A percentile compares a stretch with the other conserved stretches of the same genome.
Conservation (phyloP, 176 grass and related monocot species). For the Raddia guianensis region DNA sequence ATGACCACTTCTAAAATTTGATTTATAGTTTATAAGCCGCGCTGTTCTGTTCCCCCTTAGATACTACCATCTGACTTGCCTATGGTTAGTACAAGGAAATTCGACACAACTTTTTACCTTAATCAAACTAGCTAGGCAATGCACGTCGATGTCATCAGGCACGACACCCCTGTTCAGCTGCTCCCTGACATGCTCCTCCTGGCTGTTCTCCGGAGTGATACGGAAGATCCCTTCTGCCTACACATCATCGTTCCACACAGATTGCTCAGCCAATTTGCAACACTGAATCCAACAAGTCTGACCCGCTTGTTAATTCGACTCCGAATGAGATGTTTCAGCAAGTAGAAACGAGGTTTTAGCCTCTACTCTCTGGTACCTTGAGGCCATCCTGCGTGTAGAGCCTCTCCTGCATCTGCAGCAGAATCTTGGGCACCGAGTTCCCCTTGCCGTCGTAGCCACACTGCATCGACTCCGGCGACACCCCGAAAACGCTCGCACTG, state of each 20-base stretch:
- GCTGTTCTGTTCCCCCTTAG: background rate
- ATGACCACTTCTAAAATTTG: too few relatives aligned
- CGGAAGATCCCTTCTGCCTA: conserved; percentile 96
- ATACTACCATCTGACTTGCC: background rate
- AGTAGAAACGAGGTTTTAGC: background rate
- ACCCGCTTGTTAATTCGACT: background rate
- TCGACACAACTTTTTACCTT: conserved; percentile 56
- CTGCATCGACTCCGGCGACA: conserved; percentile 88
- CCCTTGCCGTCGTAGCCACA: conserved; percentile 71
- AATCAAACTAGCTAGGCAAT: conserved; percentile 87
- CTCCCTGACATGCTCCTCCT: conserved; percentile 88
- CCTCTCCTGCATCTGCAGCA: conserved; percentile 75
- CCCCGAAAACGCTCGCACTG: conserved; percentile 75
- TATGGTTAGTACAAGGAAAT: background rate
- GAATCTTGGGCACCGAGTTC: conserved; percentile 86
- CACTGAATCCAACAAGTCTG: background rate
- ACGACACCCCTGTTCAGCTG: conserved; percentile 87
- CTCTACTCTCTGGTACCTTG: conserved; percentile 55
- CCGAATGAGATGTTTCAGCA: background rate
- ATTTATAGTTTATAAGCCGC: background rate
- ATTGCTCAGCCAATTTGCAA: background rate
- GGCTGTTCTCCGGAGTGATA: conserved; percentile 79
- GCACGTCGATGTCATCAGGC: conserved; percentile 83
- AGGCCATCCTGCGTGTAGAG: conserved; percentile 76
- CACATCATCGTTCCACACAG: conserved; percentile 11